phyloP scores from a whole-genome alignment of 1,284 basidiomycete species.

The Boletus semigastroideus region DNA sequence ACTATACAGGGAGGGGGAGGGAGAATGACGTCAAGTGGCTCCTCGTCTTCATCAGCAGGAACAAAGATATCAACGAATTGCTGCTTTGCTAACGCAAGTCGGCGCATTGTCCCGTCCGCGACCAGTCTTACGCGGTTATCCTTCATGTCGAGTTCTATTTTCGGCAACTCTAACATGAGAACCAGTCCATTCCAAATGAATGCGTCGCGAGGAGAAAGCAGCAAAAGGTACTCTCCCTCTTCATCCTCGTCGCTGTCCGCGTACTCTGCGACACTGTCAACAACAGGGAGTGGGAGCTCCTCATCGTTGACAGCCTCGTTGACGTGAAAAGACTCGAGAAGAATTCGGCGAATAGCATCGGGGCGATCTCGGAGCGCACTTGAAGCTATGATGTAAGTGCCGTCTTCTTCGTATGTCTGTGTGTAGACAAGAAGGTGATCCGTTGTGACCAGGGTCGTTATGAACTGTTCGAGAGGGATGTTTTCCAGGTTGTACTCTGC shows the following conservation, averaged over 20 bases:
- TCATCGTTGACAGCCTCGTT: slow-evolving; percentile 60
- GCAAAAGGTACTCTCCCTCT: slow-evolving; percentile 72
- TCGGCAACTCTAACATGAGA: slow-evolving; percentile 67
- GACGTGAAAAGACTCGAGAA: slow-evolving; percentile 83
- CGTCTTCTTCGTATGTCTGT: slow-evolving; percentile 84
- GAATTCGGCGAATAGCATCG: slow-evolving; percentile 76
- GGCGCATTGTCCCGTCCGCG: slow-evolving; percentile 82
- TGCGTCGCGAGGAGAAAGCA: slow-evolving; percentile 82
- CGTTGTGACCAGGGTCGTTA: slow-evolving; percentile 78
- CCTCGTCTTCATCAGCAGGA: slow-evolving; percentile 59
- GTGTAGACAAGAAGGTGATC: slow-evolving; percentile 97
- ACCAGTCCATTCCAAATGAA: slow-evolving; percentile 97
- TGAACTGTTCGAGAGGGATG: slow-evolving; percentile 78
- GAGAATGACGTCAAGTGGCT: slow-evolving; percentile 43
- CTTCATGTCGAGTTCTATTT: slow-evolving; percentile 75
- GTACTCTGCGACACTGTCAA: slow-evolving; percentile 48
- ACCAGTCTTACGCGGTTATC: slow-evolving; percentile 84
- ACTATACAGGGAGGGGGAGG: slow-evolving; percentile 61
- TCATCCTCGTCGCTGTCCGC: slow-evolving; percentile 54
- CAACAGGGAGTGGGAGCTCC: slow-evolving; percentile 42
- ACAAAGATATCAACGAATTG: slow-evolving; percentile 72
- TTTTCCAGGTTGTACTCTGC: slow-evolving; percentile 90
- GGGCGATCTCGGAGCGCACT: slow-evolving; percentile 82
- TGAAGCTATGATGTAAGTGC: slow-evolving; percentile 92
- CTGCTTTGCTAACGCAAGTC: slow-evolving; percentile 78